Base-by-base conservation (phyloP, 805 yeast genomes). In the Myxozyma monticola region DNA sequence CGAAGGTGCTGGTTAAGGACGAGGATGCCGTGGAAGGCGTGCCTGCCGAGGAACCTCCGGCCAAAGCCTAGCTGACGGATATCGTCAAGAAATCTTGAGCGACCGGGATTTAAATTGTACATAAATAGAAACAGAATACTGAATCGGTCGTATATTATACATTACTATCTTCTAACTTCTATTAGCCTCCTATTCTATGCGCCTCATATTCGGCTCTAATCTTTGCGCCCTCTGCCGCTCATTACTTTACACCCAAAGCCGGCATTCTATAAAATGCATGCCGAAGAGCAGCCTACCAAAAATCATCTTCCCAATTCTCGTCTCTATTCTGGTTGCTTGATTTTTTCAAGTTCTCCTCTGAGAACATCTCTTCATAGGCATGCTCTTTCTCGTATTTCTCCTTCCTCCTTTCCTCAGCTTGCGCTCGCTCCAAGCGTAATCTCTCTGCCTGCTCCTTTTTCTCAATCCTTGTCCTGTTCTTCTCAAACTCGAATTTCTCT, bases 231-330 rank as follows among this genome's bases (percentile, higher is more conserved):
- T n/a, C n/a, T n/a, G n/a, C n/a, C n/a, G 5, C 12, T 24, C 14
- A 26, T n/a, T 25, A 24, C 8, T 26, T 17, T 22, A 21, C 25
- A 10, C 17, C 17, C 4, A 18, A 7, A 36, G 8, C 22, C 17
- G 9, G 17, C 17, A 21, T 25, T 24, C 20, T 24, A 28, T 38
- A 7, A 9, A 9, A 8, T 33, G 8, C 9, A 17, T 33, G 37
- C 38, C 22, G 38, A 12, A 20, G 14, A 28, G 21, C 10, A 49
- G 18, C 29, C 43, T 61, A 77, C 80, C 73, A 71, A 54, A 79
- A 79, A 60, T 78, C 83, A 46, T 79, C 84, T 57, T 79, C 83
- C 70, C 76, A 77, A 60, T 76, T 78, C 47, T 76, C 81, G 56
- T 68, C 68, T 34, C 81, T 63, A 56, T 69, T 67, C 64, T 76